Percentiles rank a stretch among this genome's conserved stretches.
Evolutionary conservation across 2,329 filamentous ascomycete species (phyloP).

Genomic region (Alternaria burnsii): DNA sequence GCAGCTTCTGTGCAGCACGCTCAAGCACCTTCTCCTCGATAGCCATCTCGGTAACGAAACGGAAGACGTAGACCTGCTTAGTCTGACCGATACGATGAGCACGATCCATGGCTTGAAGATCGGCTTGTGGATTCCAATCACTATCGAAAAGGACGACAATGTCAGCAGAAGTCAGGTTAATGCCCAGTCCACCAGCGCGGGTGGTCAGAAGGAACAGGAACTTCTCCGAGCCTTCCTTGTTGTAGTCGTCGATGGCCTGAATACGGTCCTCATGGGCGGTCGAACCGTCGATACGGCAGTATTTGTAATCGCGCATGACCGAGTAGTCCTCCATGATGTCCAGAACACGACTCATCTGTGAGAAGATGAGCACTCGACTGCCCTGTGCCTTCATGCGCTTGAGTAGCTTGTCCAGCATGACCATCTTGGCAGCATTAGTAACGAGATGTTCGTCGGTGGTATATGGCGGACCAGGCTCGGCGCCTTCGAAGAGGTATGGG

Average conservation of each 20-base stretch:
- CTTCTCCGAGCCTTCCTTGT: conserved; percentile 85
- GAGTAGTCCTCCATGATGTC: conserved; percentile 99
- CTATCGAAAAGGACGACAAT: conserved; percentile 97
- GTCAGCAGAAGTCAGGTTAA: conserved; percentile 94
- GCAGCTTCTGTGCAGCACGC: conserved; percentile 93
- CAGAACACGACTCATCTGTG: conserved; percentile 96
- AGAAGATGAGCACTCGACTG: conserved; percentile 97
- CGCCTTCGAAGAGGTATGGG: conserved; percentile 96
- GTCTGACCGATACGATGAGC: conserved; percentile 98
- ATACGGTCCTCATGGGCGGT: conserved; percentile 98
- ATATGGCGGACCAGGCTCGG: conserved; percentile 95
- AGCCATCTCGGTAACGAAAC: conserved; percentile 96
- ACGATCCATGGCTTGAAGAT: conserved; percentile 98
- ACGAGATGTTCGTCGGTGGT: conserved; percentile 97
- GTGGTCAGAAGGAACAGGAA: conserved; percentile 97
- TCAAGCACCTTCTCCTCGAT: conserved; percentile 99
- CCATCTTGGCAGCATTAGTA: conserved; percentile 96
- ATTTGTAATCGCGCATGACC: conserved; percentile 92
- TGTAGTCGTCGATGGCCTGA: conserved; percentile 97
- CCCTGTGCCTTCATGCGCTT: conserved; percentile 83
- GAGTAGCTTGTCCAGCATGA: conserved; percentile 91
- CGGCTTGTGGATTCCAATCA: conserved; percentile 98
- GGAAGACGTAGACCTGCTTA: conserved; percentile 95
- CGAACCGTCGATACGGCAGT: conserved; percentile 95
- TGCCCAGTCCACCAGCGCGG: conserved; percentile 92